phyloP scores from a whole-genome alignment of 805 yeast species.

The Wickerhamomyces canadensis region DNA sequence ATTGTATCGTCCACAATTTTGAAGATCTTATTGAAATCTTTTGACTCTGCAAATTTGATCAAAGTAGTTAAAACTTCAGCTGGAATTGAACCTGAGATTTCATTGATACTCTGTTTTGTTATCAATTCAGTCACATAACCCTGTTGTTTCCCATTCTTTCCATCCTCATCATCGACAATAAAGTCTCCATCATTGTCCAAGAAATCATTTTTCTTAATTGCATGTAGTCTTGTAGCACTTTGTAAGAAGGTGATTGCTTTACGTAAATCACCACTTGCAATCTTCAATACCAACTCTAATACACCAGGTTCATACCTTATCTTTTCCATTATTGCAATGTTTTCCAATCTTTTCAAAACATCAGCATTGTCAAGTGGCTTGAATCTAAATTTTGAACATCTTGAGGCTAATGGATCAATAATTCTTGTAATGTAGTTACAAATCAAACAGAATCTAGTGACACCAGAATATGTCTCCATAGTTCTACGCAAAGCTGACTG shows the following conservation, averaged over 20 bases:
- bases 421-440: slow-evolving; percentile 96
- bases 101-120: slow-evolving; percentile 46
- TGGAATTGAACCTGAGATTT: slow-evolving; percentile 75
- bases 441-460: slow-evolving; percentile 88
- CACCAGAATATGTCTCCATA: slow-evolving; percentile 86
- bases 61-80: slow-evolving; percentile 38
- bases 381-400: slow-evolving; percentile 95
- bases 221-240: slow-evolving; percentile 61
- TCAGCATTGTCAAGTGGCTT: slow-evolving; percentile 65
- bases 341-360: slow-evolving; percentile 63
- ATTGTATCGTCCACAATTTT: slow-evolving; percentile 44
- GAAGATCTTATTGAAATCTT: slow-evolving; percentile 30
- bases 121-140: slow-evolving; percentile 22
- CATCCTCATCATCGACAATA: slow-evolving; percentile 28
- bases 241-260: slow-evolving; percentile 88
- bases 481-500: slow-evolving; percentile 94
- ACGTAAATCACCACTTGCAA: slow-evolving; percentile 87
- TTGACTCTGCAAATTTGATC: slow-evolving; percentile 30
- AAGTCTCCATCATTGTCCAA: slow-evolving; percentile 28
- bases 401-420: slow-evolving; percentile 92
- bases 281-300: slow-evolving; percentile 56
- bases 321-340: slow-evolving; percentile 48
- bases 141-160: too few species aligned
- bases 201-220: slow-evolving; percentile 6
- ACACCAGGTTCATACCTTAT: slow-evolving; percentile 42